Conservation (phyloP, 2,329 filamentous ascomycete genomes). For the Plenodomus lindquistii region DNA sequence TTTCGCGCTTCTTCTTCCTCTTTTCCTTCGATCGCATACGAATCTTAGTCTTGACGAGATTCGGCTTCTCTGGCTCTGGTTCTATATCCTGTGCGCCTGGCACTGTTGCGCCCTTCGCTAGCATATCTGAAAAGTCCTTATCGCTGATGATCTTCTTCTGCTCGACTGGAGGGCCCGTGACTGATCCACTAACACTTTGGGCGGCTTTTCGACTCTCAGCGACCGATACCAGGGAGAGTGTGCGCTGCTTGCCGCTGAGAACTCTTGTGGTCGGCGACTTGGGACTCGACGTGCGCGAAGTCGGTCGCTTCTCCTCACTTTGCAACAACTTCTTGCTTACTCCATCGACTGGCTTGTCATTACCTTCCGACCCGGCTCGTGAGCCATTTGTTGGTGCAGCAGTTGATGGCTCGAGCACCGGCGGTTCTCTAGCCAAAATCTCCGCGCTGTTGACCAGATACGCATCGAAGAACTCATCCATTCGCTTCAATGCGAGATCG, state of each 20-base stretch:
- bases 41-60: conserved; percentile 42
- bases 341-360: conserved; percentile 24
- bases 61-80: conserved; percentile 18
- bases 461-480: conserved; percentile 76
- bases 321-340: conserved; percentile 30
- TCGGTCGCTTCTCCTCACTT: conserved; percentile 8
- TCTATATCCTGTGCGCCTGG: conserved; percentile 11
- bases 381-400: conserved; percentile 9
- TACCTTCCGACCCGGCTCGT: conserved; percentile 11
- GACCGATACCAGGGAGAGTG: conserved; percentile 24
- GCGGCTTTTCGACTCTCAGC: conserved; percentile 24
- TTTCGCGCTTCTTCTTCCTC: conserved; percentile 28
- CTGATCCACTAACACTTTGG: conserved; percentile 8
- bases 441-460: conserved; percentile 64
- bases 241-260: conserved; percentile 25
- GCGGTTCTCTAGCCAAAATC: conserved; percentile 52
- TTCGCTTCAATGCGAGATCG: conserved; percentile 68
- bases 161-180: background rate
- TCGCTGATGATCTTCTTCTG: conserved; percentile 20
- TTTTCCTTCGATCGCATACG: conserved; percentile 39
- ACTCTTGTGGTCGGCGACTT: conserved; percentile 18
- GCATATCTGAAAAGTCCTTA: conserved; percentile 34
- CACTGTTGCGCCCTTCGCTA: conserved; percentile 28
- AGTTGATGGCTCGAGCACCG: background rate
- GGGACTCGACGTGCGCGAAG: conserved; percentile 8